phyloP scores from a whole-genome alignment of 2,329 filamentous ascomycete genomes.

The Hypoxylon sp. region DNA sequence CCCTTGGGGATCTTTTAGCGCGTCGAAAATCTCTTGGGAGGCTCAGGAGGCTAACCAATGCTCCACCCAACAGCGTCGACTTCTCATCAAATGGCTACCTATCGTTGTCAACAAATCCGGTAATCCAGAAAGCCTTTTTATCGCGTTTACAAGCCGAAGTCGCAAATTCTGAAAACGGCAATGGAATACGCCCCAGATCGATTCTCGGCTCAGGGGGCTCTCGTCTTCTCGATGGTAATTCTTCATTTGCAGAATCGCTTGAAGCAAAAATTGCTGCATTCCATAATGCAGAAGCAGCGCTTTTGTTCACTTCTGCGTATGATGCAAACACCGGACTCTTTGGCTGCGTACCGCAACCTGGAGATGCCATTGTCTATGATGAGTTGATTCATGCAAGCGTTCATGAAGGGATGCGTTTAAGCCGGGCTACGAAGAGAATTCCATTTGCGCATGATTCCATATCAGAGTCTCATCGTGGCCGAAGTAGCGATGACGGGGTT shows the following conservation, averaged over 20 bases:
- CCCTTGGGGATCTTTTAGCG: slow-evolving; percentile 44
- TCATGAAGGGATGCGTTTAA: slow-evolving; percentile 81
- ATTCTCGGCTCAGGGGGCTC: slow-evolving; percentile 66
- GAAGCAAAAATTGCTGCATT: slow-evolving; percentile 64
- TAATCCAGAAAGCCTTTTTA: slow-evolving; percentile 75
- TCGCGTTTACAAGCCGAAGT: slow-evolving; percentile 51
- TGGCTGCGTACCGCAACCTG: slow-evolving; percentile 70
- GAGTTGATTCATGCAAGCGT: slow-evolving; percentile 83
- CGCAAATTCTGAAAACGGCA: slow-evolving; percentile 14
- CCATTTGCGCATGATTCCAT: slow-evolving; percentile 73
- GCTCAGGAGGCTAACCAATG: slow-evolving; percentile 65
- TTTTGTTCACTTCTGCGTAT: slow-evolving; percentile 73
- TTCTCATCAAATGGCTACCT: slow-evolving; percentile 87
- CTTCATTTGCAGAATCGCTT: slow-evolving; percentile 59
- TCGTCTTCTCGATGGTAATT: slow-evolving; percentile 68
- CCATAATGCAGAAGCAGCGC: slow-evolving; percentile 61
- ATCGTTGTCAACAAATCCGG: slow-evolving; percentile 72
- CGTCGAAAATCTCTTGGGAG: slow-evolving; percentile 53
- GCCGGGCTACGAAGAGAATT: slow-evolving; percentile 64
- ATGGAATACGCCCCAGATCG: slow-evolving; percentile 14
- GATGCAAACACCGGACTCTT: slow-evolving; percentile 77
- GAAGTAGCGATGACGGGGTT: slow-evolving; percentile 23
- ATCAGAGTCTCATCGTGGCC: slow-evolving; percentile 15
- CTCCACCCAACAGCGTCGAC: slow-evolving; percentile 78
- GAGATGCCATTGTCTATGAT: slow-evolving; percentile 78